Evolutionary conservation across 768 basidiomycete species (phyloP).

Genomic region (Tremella mesenterica): DNA sequence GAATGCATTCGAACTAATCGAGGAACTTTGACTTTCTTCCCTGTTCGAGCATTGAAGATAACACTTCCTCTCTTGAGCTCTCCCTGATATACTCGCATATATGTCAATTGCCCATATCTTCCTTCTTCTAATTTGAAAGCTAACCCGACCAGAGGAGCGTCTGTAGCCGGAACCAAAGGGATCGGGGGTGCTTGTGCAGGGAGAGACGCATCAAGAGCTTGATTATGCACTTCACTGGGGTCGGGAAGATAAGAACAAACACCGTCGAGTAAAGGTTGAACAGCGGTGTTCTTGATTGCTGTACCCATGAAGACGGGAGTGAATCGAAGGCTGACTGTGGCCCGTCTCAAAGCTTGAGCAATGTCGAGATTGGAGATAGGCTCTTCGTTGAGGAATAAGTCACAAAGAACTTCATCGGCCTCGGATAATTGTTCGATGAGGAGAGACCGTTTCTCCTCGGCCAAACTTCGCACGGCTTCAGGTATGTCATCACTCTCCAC

Average conservation of each 20-base stretch:
- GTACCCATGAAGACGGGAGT: conserved; percentile 95
- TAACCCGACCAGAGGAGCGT: conserved; percentile 79
- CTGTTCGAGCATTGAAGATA: conserved; percentile 86
- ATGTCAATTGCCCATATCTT: conserved; percentile 90
- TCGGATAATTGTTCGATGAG: conserved; percentile 93
- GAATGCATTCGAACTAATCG: conserved; percentile 94
- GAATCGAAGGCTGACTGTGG: conserved; percentile 80
- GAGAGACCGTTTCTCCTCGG: conserved; percentile 74
- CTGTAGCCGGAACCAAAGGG: conserved; percentile 68
- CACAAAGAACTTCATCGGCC: conserved; percentile 90
- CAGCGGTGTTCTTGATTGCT: conserved; percentile 92
- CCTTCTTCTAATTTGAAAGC: conserved; percentile 99
- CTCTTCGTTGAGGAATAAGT: conserved; percentile 78
- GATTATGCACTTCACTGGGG: conserved; percentile 66
- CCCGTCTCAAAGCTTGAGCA: conserved; percentile 73
- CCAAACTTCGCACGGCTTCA: conserved; percentile 60
- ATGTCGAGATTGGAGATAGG: conserved; percentile 65
- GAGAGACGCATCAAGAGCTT: conserved; percentile 65
- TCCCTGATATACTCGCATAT: conserved; percentile 97
- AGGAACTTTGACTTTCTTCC: conserved; percentile 95
- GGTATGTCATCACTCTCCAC: conserved; percentile 84
- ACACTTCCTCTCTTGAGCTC: conserved; percentile 72
- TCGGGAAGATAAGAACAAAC: conserved; percentile 91
- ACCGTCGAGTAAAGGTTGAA: conserved; percentile 88
- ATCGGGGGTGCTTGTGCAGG: conserved; percentile 58